phyloP scores from a whole-genome alignment of 1,139 yeast genomes.

The Diutina mesorugosa region DNA sequence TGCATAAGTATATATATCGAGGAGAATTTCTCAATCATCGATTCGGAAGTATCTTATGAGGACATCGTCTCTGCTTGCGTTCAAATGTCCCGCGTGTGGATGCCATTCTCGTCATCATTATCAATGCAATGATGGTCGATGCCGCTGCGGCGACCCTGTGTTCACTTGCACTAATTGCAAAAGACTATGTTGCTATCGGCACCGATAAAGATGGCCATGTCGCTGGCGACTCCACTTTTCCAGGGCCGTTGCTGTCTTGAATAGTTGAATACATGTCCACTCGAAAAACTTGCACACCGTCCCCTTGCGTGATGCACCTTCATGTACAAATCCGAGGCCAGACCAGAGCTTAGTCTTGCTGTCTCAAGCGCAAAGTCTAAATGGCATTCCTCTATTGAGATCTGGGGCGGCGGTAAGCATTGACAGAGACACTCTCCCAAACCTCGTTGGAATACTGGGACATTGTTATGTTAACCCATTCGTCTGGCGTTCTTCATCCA shows the following conservation, averaged over 20 bases:
- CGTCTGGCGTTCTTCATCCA: too few relatives aligned
- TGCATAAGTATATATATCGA: not conserved
- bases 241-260: not conserved
- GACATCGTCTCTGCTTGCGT: not conserved
- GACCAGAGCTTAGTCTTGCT: not conserved
- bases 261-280: not conserved
- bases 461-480: too few relatives aligned
- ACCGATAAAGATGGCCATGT: not conserved
- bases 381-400: not conserved
- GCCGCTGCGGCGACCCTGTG: constrained; percentile 1
- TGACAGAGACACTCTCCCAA: too few relatives aligned
- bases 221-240: not conserved
- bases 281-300: not conserved
- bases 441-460: too few relatives aligned
- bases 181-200: not conserved
- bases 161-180: not conserved
- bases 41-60: not conserved
- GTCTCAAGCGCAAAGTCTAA: not conserved
- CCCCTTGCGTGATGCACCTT: not conserved
- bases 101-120: not conserved
- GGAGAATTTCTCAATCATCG: not conserved
- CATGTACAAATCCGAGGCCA: not conserved
- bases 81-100: constrained; percentile 1
- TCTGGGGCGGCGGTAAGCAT: not conserved
- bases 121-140: not conserved